Evolutionary conservation across 352 stramenopile genomes (phyloP).

Genomic region (Pythium oligandrum): DNA sequence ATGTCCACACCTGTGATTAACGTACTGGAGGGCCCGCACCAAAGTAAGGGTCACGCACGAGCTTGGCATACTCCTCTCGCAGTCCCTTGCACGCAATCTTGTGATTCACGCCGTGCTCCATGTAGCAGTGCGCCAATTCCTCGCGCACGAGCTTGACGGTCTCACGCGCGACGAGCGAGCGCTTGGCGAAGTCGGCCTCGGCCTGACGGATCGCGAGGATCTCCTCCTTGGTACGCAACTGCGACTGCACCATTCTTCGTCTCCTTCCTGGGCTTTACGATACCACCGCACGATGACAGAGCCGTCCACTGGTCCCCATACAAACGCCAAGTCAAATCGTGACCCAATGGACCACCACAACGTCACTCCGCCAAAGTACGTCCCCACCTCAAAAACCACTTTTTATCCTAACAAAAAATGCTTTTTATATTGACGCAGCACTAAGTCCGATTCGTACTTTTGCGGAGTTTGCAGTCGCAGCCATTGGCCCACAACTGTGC

Average conservation of each 20-base stretch:
- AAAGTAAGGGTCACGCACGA: constrained; percentile 77
- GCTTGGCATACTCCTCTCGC: constrained; percentile 77
- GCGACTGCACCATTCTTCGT: constrained; percentile 48
- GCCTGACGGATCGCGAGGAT: constrained; percentile 74
- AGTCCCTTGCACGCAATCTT: constrained; percentile 80
- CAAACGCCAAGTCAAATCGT: constrained; percentile 4
- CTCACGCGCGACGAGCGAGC: constrained; percentile 67
- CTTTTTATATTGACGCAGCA: background rate
- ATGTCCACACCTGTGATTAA: background rate
- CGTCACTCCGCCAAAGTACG: constrained; percentile 2
- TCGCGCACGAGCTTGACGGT: constrained; percentile 82
- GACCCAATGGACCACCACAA: constrained; percentile 9
- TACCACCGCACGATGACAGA: background rate
- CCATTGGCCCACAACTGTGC: background rate
- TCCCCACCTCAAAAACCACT: too few relatives aligned
- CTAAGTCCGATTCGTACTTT: too few relatives aligned
- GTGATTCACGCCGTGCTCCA: constrained; percentile 87
- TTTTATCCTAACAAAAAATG: constrained; percentile 1
- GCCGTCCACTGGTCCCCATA: background rate
- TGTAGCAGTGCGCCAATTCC: constrained; percentile 84
- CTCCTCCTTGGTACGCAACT: constrained; percentile 79
- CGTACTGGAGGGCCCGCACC: constrained; percentile 59
- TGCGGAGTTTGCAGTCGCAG: too few relatives aligned
- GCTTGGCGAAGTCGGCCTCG: constrained; percentile 76
- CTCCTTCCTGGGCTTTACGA: background rate